Evolutionary conservation across 495 filamentous ascomycete species (phyloP), one percentile per base, ranked within the genome.

Genomic region (Alectoria sarmentosa): DNA sequence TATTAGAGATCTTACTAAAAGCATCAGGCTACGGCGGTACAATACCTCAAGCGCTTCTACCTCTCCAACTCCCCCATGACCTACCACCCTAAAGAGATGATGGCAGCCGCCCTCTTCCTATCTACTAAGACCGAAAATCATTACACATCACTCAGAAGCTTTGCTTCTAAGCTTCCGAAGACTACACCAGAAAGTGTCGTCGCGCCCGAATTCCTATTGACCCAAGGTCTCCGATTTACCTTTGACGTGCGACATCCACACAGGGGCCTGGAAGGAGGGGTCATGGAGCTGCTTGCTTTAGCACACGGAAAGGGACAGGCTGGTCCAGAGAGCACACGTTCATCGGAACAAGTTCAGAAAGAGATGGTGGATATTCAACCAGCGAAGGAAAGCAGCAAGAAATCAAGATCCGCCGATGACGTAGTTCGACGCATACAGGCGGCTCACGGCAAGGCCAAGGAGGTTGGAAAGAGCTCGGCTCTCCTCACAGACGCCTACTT

Each of bases 41-140:
- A 93, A 75, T 97, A 92, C 75, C 84, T 98, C 54, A 87, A 89
- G 61, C 89, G 94, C 62, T 97, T 98, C 80, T 98, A 97, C 76
- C 82, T 96, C 32, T 90, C 88, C 65, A 96, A 96, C 75, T 94
- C 89, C 42, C 84, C 90, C 63, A 93, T 98, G 88, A 96, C 92
- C 44, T 96, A 97, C 73, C 89, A 91, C 66, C 92, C 92, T 0
- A 88, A 89, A 67, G 84, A 86, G 62, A 92, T 98, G 73, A 84
- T 95, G 69, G 84, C 88, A 36, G 89, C 90, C 42, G 88, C 90
- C 46, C 82, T 98, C 65, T 97, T 93, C 81, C 86, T 98, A 65
- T 91, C 89, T 30, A 91, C 86, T 62, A 98, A 98, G 75, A 90
- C 90, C 4, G 95, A 98, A 70, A 89, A 88, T 69, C 82, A 86